phyloP scores from a whole-genome alignment of 495 filamentous ascomycete species.

The Entonaema liquescens region DNA sequence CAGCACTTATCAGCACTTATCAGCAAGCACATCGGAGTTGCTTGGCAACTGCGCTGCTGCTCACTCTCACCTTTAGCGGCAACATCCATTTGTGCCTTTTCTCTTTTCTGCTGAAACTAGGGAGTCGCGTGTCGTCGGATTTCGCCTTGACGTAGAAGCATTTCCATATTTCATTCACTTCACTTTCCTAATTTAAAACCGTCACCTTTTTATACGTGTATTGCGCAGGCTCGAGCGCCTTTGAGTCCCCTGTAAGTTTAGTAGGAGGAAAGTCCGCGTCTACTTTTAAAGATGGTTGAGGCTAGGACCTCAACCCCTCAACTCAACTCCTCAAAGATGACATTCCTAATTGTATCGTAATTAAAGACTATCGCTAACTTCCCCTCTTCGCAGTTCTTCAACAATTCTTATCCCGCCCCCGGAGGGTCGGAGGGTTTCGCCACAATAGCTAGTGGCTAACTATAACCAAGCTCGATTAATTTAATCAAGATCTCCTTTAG shows the following conservation, averaged over 20 bases:
- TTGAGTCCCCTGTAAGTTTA: constrained; percentile 1
- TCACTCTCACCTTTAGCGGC: constrained; percentile 16
- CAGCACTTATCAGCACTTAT: background rate
- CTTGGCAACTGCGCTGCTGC: constrained; percentile 31
- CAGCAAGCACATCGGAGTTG: constrained; percentile 2
- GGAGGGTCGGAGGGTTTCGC: background rate
- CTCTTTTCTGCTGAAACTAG: constrained; percentile 14
- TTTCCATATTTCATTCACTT: background rate
- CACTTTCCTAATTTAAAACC: background rate
- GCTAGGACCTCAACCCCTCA: constrained; percentile 19
- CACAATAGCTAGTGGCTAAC: background rate
- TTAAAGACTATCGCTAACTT: constrained; percentile 17
- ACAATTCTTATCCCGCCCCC: background rate
- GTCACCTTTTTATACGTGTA: constrained; percentile 2
- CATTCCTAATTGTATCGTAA: background rate
- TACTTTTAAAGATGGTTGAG: background rate
- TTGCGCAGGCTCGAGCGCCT: background rate
- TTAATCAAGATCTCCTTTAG: background rate
- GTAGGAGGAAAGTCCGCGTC: background rate
- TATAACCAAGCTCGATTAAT: background rate
- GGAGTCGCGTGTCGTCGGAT: constrained; percentile 30
- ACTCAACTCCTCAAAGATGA: background rate
- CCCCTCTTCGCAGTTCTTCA: constrained; percentile 4
- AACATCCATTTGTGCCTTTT: constrained; percentile 14
- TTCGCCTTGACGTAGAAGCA: background rate